These are phyloP conservation scores for Stereocaulon alpinum DNA, from an alignment of 495 filamentous ascomycete genomes.

Conservation along the genomic window DNA sequence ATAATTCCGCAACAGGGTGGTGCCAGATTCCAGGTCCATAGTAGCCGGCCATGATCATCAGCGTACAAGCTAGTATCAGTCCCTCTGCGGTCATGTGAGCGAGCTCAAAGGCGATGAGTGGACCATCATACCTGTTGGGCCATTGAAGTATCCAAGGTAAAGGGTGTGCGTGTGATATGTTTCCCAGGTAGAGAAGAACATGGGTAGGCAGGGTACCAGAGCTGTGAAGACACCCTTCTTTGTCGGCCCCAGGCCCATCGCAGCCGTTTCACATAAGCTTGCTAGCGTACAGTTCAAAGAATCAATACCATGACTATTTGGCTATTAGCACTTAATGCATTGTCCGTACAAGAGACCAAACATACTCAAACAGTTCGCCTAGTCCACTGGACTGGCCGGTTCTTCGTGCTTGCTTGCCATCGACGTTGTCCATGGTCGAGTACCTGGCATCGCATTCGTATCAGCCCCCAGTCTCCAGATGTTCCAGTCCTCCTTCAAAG, in stretches of 20 bases:
- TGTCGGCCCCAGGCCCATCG: constrained; percentile 78
- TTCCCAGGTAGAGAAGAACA: constrained; percentile 99
- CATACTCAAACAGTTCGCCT: constrained; percentile 90
- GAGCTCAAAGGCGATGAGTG: not conserved
- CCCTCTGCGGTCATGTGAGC: constrained; percentile 49
- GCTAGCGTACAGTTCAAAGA: constrained; percentile 93
- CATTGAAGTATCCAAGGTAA: constrained; percentile 94
- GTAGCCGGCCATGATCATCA: constrained; percentile 78
- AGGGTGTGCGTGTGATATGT: constrained; percentile 97
- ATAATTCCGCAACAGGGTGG: constrained; percentile 52
- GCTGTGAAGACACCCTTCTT: constrained; percentile 83
- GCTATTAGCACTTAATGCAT: constrained; percentile 23
- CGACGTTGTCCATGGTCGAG: constrained; percentile 96
- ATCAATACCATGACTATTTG: constrained; percentile 77
- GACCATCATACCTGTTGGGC: constrained; percentile 53
- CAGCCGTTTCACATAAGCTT: constrained; percentile 77
- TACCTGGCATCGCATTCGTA: constrained; percentile 44
- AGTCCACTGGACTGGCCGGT: constrained; percentile 92
- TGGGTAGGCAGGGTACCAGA: constrained; percentile 79
- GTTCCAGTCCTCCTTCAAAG: not conserved
- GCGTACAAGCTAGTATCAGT: constrained; percentile 69
- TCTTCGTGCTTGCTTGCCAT: constrained; percentile 91
- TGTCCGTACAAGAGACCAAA: constrained; percentile 2
- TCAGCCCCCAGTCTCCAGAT: constrained; percentile 13
- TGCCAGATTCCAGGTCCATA: constrained; percentile 87